phyloP scores from a whole-genome alignment of 2,329 filamentous ascomycete genomes.

The Alternaria burnsii region DNA sequence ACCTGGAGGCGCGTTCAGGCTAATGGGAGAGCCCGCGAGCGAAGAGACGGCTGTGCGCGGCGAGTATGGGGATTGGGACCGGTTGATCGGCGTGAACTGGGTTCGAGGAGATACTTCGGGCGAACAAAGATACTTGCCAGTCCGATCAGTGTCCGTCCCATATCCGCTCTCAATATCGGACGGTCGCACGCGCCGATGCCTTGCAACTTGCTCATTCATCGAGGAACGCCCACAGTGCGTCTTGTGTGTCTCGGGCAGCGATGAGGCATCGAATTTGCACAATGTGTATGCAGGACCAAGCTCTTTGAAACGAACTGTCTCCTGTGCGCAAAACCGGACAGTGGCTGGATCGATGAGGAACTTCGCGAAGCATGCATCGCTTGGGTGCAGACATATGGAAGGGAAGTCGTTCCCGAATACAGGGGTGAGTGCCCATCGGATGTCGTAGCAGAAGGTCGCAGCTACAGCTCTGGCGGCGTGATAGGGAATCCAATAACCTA shows the following conservation, averaged over 20 bases:
- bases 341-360: slow-evolving; percentile 54
- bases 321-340: slow-evolving; percentile 47
- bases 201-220: not conserved
- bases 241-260: slow-evolving; percentile 18
- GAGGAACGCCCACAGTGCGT: slow-evolving; percentile 15
- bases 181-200: slow-evolving; percentile 14
- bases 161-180: slow-evolving; percentile 53
- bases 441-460: slow-evolving; percentile 85
- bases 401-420: slow-evolving; percentile 89
- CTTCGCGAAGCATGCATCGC: slow-evolving; percentile 67
- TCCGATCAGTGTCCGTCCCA: slow-evolving; percentile 52
- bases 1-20: slow-evolving; percentile 6
- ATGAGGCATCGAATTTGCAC: not conserved
- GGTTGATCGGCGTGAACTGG: slow-evolving; percentile 55
- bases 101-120: slow-evolving; percentile 52
- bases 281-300: slow-evolving; percentile 33
- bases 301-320: slow-evolving; percentile 50
- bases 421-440: slow-evolving; percentile 86
- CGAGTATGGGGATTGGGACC: slow-evolving; percentile 26
- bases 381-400: slow-evolving; percentile 70
- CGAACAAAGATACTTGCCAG: slow-evolving; percentile 49
- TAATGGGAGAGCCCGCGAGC: slow-evolving; percentile 20
- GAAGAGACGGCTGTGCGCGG: slow-evolving; percentile 20
- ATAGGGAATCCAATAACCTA: slow-evolving; percentile 97
- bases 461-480: slow-evolving; percentile 85